Base-by-base conservation (phyloP, 768 basidiomycete genomes). In the Russula brevipes region DNA sequence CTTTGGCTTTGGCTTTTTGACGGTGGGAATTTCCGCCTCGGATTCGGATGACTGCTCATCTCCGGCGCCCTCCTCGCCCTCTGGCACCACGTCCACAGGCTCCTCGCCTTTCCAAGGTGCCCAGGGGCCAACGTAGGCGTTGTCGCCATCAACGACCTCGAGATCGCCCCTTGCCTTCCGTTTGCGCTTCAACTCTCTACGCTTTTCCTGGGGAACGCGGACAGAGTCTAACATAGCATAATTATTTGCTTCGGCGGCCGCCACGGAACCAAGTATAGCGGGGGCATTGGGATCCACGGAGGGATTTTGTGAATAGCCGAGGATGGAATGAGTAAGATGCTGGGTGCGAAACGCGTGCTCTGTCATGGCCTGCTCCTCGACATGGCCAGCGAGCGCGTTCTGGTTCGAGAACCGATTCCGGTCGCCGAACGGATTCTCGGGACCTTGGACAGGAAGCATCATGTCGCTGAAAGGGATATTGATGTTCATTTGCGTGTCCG, bases 331-430 rank as follows among this genome's bases (percentile, higher is more conserved):
- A 0, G 94, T 94, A 39, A 97, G 82, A 72, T 98, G 94, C 73
- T 98, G 97, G 45, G 89, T 80, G 47, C 86, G 83, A 76, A 99
- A 99, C 2, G 94, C 85, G 68, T 94, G 89, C 65, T 94, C 90
- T 10, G 92, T 85, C 91, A 98, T 98, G 45, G 92, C 83, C 73
- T 98, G 95, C 74, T 97, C 93, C 73, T 99, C 97, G 51, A 98
- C 94, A 76, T 98, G 95, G 45, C 97, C 96, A 58, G 97, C 92
- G 41, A 98, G 81, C 9, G 94, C 92, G 78, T 99, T 99, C 78
- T 95, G 92, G 73, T 94, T 96, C 69, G 84, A 75, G 71, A 94
- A 87, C 51, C 88, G 84, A 71, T 88, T 88, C 68, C 82, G 81
- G 75, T 91, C 87, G 46, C 87, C 85, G 70, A 94, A 97, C 0